Evolutionary conservation across 441 rosid genomes (phyloP), one percentile per base, ranked within the genome.

Genomic region (Croton laevigatus): DNA sequence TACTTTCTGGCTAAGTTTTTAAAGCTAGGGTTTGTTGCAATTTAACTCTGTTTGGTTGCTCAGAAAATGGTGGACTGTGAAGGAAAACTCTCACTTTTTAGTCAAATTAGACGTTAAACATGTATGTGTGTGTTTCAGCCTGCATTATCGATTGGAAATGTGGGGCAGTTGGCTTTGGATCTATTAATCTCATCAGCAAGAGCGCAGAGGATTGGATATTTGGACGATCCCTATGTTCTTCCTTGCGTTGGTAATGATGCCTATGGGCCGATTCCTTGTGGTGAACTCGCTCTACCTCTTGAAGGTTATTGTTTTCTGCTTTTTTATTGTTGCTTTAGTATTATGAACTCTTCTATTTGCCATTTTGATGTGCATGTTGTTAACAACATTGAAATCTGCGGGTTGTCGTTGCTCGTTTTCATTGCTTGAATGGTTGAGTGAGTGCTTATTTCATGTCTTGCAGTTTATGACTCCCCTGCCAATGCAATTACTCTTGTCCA

Each of bases 201-300:
- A 66, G 98, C 93, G 0, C 87, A 87, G 78, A 85, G 88, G 75
- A 68, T 89, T 62, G 91, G 96, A 37, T 90, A 85, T 79, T 82
- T 94, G 46, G 96, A 94, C 67, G 96, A 90, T 73, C 90, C 83
- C 0, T 73, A 76, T 76, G 79, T 88, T 70, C 93, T 94, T 64
- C 99, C 99, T 13, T 94, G 96, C 61, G 86, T 89, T 66, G 99
- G 99, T 6, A 92, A 92, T 66, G 96, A 89, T 37, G 89, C 99
- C 62, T 90, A 87, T 71, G 84, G 88, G 1, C 90, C 91, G 5
- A 61, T 72, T 81, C 91, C 96, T 27, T 75, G 72, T 27, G 97
- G 98, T 44, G 86, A 88, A n/a, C 88, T 94, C 32, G 88, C 88
- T 19, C 89, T 92, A 20, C 88, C 98, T 58, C 94, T 94, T 48